Evolutionary conservation across 768 basidiomycete genomes (phyloP).

Genomic region (Macrocybe gigantea): DNA sequence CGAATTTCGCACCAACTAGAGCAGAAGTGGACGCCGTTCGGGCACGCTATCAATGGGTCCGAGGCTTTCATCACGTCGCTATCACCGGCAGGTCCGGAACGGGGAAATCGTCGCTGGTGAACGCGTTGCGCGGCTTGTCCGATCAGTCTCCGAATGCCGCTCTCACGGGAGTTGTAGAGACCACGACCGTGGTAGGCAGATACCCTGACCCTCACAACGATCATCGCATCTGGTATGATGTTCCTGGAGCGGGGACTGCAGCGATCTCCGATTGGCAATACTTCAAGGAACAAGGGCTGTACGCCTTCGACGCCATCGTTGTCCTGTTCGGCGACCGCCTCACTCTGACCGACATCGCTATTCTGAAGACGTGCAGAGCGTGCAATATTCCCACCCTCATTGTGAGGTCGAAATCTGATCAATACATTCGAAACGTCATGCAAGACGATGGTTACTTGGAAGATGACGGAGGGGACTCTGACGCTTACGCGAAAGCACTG

Average conservation of each 20-base stretch:
- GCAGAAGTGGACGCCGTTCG: background rate
- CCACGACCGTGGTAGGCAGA: conserved; percentile 17
- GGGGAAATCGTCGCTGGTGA: conserved; percentile 32
- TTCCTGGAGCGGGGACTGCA: conserved; percentile 29
- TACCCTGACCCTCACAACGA: conserved; percentile 17
- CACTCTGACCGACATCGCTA: conserved; percentile 25
- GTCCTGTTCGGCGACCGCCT: conserved; percentile 26
- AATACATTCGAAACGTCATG: conserved; percentile 5
- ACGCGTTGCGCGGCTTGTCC: conserved; percentile 26
- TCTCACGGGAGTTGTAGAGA: conserved; percentile 21
- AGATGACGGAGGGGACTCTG: background rate
- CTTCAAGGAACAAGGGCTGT: conserved; percentile 29
- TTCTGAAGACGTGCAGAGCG: conserved; percentile 21
- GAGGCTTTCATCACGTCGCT: conserved; percentile 17
- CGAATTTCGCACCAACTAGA: background rate
- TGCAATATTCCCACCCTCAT: conserved; percentile 27
- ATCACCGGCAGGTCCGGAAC: conserved; percentile 26
- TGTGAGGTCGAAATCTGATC: conserved; percentile 29
- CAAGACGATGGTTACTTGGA: background rate
- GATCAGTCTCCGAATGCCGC: conserved; percentile 16
- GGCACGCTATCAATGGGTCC: background rate
- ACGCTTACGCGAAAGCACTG: background rate
- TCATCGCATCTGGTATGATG: conserved; percentile 26
- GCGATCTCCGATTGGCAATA: conserved; percentile 27
- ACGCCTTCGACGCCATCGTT: conserved; percentile 28